Percentiles rank a stretch among this genome's conserved stretches.
Conservation (phyloP, 495 filamentous ascomycete genomes). For the Penicillium tannophilum region DNA sequence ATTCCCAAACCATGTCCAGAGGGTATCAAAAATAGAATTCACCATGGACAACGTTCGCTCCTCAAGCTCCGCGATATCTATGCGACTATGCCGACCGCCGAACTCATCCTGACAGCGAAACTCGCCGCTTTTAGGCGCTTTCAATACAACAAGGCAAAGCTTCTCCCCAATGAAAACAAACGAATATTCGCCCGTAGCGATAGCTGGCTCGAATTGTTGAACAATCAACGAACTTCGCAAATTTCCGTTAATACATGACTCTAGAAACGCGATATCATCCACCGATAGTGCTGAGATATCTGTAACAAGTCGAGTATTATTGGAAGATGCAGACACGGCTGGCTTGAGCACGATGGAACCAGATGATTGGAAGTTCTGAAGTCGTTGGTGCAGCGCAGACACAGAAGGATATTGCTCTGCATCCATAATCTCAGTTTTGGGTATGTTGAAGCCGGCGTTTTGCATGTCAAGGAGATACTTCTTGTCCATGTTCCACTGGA, state of each 20-base stretch:
- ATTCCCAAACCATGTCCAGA: not conserved
- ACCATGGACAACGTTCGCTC: slow-evolving; percentile 2
- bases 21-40: slow-evolving; percentile 8
- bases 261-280: not conserved
- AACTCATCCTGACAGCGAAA: slow-evolving; percentile 8
- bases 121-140: slow-evolving; percentile 6
- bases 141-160: slow-evolving; percentile 5
- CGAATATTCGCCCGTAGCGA: slow-evolving; percentile 7
- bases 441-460: not conserved
- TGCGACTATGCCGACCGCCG: not conserved
- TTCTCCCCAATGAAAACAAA: slow-evolving; percentile 3
- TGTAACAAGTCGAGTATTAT: slow-evolving; percentile 1
- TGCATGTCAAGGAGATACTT: slow-evolving; percentile 10
- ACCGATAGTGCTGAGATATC: not conserved
- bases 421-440: slow-evolving; percentile 6
- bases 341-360: slow-evolving; percentile 6
- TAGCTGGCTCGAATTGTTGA: slow-evolving; percentile 7
- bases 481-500: slow-evolving; percentile 13
- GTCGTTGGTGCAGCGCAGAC: slow-evolving; percentile 8
- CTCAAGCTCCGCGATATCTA: slow-evolving; percentile 1
- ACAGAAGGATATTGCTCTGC: not conserved
- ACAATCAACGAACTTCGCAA: slow-evolving; percentile 4
- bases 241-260: slow-evolving; percentile 2
- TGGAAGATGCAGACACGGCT: slow-evolving; percentile 5
- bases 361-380: slow-evolving; percentile 5